These are phyloP conservation scores for Chondrus crispus DNA, from an alignment of 23 red algal genomes.

Conservation along the genomic window DNA sequence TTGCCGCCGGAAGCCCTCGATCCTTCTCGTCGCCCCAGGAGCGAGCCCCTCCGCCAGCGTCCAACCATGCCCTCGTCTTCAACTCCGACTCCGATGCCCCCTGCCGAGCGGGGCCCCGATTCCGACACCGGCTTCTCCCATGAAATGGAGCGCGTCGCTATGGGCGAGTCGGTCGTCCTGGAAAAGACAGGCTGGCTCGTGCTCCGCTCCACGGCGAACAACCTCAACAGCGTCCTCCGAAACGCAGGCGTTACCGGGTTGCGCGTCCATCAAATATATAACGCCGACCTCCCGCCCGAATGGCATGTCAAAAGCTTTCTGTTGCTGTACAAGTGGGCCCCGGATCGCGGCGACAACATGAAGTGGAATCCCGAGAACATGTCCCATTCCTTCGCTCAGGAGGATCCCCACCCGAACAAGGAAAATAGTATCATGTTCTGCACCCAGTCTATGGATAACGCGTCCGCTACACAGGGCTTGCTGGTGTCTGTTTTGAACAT, in stretches of 20 bases:
- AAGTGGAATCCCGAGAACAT: constrained; percentile 32
- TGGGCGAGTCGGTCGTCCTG: background rate
- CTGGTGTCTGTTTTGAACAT: constrained; percentile 46
- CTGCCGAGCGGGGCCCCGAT: background rate
- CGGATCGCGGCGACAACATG: constrained; percentile 10
- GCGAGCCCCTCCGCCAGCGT: too few species aligned
- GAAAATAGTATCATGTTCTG: constrained; percentile 15
- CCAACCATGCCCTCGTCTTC: constrained; percentile 17
- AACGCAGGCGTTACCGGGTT: constrained; percentile 31
- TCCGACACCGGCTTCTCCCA: background rate
- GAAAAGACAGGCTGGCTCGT: constrained; percentile 54
- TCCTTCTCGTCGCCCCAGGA: too few species aligned
- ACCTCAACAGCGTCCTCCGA: constrained; percentile 21
- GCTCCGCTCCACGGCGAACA: constrained; percentile 3
- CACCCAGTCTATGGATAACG: constrained; percentile 52
- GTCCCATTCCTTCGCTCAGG: background rate
- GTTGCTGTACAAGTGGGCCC: constrained; percentile 57
- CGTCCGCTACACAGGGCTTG: constrained; percentile 38
- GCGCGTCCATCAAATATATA: constrained; percentile 47
- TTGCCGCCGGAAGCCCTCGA: too few species aligned
- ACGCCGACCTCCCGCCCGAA: constrained; percentile 1
- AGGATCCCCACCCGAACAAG: background rate
- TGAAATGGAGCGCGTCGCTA: background rate
- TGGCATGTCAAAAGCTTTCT: constrained; percentile 13
- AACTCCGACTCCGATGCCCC: background rate